phyloP scores from a whole-genome alignment of 106 monocot genomes.

The Gastrodia elata region DNA sequence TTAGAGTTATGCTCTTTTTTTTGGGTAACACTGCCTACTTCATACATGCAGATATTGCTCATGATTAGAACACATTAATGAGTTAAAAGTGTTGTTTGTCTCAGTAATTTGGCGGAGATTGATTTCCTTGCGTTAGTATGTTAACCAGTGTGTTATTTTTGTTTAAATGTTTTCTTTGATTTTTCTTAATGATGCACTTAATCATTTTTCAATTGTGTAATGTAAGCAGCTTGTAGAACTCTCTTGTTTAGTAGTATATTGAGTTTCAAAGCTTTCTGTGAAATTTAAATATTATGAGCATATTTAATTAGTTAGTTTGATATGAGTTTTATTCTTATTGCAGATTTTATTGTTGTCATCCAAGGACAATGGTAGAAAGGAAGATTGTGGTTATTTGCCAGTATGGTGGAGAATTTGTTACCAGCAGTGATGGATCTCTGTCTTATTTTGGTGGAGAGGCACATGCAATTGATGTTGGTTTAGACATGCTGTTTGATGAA shows the following conservation, averaged over 20 bases:
- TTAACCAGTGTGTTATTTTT: neutral
- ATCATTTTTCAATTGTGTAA: neutral
- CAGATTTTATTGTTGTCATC: neutral
- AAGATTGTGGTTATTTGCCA: constrained; percentile 84
- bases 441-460: constrained; percentile 84
- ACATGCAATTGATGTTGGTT: constrained; percentile 76
- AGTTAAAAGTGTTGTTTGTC: neutral
- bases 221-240: neutral
- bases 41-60: neutral
- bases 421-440: constrained; percentile 51
- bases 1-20: neutral
- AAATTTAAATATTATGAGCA: neutral
- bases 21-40: neutral
- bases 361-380: constrained; percentile 27
- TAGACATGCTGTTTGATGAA: constrained; percentile 51
- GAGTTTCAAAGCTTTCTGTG: neutral
- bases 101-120: neutral
- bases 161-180: neutral
- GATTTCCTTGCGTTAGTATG: neutral
- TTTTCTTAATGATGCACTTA: neutral
- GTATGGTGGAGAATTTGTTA: constrained; percentile 81
- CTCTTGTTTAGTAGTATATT: neutral
- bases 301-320: neutral
- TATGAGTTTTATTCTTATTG: neutral
- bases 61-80: neutral